phyloP scores from a whole-genome alignment of 352 stramenopile genomes.

The Peronospora destructor region DNA sequence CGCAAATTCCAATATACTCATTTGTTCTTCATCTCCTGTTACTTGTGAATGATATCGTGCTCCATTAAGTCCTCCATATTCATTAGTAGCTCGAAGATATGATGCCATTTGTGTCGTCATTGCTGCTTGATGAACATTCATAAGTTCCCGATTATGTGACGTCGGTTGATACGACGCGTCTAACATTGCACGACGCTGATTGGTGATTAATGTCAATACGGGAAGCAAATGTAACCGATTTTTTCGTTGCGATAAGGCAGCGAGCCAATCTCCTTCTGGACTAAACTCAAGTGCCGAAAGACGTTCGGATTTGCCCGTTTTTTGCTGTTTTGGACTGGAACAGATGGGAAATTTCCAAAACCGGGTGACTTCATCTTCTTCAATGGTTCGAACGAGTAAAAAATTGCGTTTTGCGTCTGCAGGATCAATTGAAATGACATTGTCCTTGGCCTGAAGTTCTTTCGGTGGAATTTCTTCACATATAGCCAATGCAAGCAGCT shows the following conservation, averaged over 20 bases:
- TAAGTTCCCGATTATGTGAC: constrained; percentile 53
- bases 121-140: constrained; percentile 59
- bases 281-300: constrained; percentile 69
- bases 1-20: constrained; percentile 80
- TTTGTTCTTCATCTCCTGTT: constrained; percentile 71
- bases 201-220: constrained; percentile 50
- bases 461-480: constrained; percentile 16
- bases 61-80: constrained; percentile 69
- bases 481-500: constrained; percentile 63
- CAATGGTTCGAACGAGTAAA: constrained; percentile 63
- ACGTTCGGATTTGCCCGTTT: constrained; percentile 38
- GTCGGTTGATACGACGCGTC: constrained; percentile 44
- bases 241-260: constrained; percentile 61
- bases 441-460: not conserved
- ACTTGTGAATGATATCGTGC: constrained; percentile 79
- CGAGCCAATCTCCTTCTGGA: constrained; percentile 83
- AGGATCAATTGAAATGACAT: constrained; percentile 1
- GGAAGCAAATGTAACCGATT: constrained; percentile 75
- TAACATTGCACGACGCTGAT: constrained; percentile 51
- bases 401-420: constrained; percentile 38
- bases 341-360: constrained; percentile 67
- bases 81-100: constrained; percentile 76
- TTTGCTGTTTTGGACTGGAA: constrained; percentile 58
- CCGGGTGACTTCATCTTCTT: constrained; percentile 61
- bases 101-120: constrained; percentile 82